Percentiles rank a stretch among this genome's conserved stretches.
Conservation (phyloP, 495 filamentous ascomycete species). For the Apiosordaria backusii region DNA sequence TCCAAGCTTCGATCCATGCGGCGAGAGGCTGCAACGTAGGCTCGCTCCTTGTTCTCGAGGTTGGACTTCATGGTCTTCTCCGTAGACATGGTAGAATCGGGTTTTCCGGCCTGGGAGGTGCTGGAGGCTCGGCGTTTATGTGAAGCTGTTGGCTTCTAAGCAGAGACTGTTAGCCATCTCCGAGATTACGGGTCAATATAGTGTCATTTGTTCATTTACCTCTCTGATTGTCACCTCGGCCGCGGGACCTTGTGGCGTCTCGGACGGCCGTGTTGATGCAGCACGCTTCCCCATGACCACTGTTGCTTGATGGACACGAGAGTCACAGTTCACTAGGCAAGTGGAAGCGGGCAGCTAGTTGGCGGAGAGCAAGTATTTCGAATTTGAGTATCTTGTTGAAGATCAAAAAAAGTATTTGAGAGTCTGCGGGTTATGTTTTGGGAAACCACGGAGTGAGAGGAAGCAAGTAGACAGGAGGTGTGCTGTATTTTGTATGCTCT, state of each 20-base stretch:
- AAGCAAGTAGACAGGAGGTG: too few species aligned
- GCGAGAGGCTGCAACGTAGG: constrained; percentile 93
- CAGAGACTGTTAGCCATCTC: not conserved
- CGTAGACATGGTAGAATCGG: not conserved
- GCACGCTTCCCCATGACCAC: not conserved
- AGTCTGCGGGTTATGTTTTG: too few species aligned
- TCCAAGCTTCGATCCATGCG: constrained; percentile 85
- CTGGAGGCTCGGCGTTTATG: not conserved
- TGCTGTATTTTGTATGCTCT: too few species aligned
- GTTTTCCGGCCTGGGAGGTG: not conserved
- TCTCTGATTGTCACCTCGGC: not conserved
- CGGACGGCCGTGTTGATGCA: not conserved
- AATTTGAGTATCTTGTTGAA: too few species aligned
- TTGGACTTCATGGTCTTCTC: constrained; percentile 59
- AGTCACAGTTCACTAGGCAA: not conserved
- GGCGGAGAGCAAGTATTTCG: too few species aligned
- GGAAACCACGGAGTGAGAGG: too few species aligned
- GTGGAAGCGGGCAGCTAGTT: not conserved
- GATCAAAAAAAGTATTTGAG: too few species aligned
- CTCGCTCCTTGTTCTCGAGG: constrained; percentile 89
- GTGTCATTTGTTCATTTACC: not conserved
- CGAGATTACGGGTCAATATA: not conserved
- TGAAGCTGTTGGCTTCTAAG: not conserved
- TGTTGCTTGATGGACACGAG: not conserved
- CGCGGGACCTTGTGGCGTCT: not conserved